phyloP scores from a whole-genome alignment of 495 filamentous ascomycete genomes.

The Hypoxylon rickii region DNA sequence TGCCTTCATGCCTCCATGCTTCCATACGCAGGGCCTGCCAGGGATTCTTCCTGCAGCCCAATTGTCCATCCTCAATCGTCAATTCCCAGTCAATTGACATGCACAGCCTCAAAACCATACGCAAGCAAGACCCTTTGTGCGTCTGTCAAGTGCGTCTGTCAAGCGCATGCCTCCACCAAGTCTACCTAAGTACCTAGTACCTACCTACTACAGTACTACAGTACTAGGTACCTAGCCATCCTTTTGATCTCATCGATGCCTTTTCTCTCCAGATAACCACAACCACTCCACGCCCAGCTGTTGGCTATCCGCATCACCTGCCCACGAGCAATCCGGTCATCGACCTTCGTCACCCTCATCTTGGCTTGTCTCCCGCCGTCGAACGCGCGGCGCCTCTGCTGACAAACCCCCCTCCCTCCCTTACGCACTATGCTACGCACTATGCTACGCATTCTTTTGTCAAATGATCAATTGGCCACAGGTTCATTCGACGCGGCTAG shows the following conservation, averaged over 20 bases:
- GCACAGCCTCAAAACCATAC: slow-evolving; percentile 34
- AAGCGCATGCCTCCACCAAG: too few relatives aligned
- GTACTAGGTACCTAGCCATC: too few relatives aligned
- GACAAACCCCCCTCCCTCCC: not conserved
- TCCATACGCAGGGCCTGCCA: too few relatives aligned
- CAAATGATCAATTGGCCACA: slow-evolving; percentile 18
- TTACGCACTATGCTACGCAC: slow-evolving; percentile 6
- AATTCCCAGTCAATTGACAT: slow-evolving; percentile 9
- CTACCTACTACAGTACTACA: too few relatives aligned
- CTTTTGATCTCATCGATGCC: too few relatives aligned
- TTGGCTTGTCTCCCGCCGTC: too few relatives aligned
- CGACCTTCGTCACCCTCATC: slow-evolving; percentile 3
- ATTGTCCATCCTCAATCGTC: not conserved
- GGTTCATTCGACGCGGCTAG: too few relatives aligned
- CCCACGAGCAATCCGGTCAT: slow-evolving; percentile 18
- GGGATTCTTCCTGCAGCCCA: not conserved
- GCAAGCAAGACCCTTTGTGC: slow-evolving; percentile 26
- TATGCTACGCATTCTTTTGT: slow-evolving; percentile 14
- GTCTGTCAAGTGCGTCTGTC: slow-evolving; percentile 7
- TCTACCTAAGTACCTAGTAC: slow-evolving; percentile 13
- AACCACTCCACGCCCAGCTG: too few relatives aligned
- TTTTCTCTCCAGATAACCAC: too few relatives aligned
- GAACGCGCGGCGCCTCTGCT: slow-evolving; percentile 27
- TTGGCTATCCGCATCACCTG: too few relatives aligned
- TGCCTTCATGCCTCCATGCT: too few relatives aligned